phyloP scores from a whole-genome alignment of 2,329 filamentous ascomycete genomes.

The Ceratocystis huliohia region DNA sequence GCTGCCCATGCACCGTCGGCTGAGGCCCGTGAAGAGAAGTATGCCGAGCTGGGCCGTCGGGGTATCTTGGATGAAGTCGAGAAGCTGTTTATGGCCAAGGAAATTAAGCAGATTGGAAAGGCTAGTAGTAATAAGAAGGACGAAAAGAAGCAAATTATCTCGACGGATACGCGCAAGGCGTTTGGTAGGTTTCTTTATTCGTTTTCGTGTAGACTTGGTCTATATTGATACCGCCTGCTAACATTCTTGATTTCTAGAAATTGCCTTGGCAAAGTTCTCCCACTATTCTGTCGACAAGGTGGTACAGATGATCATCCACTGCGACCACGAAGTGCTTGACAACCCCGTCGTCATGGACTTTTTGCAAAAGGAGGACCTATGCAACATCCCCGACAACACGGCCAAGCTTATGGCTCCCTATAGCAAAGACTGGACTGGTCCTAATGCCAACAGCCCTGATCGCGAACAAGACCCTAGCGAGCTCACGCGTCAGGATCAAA shows the following conservation, averaged over 20 bases:
- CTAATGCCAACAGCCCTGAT: slow-evolving; percentile 39
- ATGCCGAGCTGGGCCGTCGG: slow-evolving; percentile 81
- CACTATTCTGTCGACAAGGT: slow-evolving; percentile 70
- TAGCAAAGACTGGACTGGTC: slow-evolving; percentile 86
- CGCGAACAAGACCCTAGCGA: slow-evolving; percentile 79
- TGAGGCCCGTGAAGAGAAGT: slow-evolving; percentile 88
- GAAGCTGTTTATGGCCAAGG: slow-evolving; percentile 93
- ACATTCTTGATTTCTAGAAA: slow-evolving; percentile 41
- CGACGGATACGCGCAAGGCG: slow-evolving; percentile 73
- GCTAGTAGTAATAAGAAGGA: slow-evolving; percentile 55
- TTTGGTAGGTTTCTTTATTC: slow-evolving; percentile 46
- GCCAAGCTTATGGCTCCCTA: slow-evolving; percentile 89
- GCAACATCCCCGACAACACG: slow-evolving; percentile 81
- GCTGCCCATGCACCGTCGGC: slow-evolving; percentile 73
- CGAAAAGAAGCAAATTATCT: slow-evolving; percentile 97
- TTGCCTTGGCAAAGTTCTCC: slow-evolving; percentile 89
- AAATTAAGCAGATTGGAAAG: slow-evolving; percentile 75
- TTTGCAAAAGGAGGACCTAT: slow-evolving; percentile 80
- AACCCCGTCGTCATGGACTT: slow-evolving; percentile 95
- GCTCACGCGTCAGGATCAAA: slow-evolving; percentile 86
- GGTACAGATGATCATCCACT: slow-evolving; percentile 88
- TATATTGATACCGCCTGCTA: slow-evolving; percentile 26
- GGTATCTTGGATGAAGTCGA: slow-evolving; percentile 96
- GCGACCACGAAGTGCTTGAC: slow-evolving; percentile 76
- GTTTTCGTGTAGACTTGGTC: neutral